These are phyloP conservation scores for Yarrowia divulgata DNA, from an alignment of 805 yeast genomes.

Conservation along the genomic window DNA sequence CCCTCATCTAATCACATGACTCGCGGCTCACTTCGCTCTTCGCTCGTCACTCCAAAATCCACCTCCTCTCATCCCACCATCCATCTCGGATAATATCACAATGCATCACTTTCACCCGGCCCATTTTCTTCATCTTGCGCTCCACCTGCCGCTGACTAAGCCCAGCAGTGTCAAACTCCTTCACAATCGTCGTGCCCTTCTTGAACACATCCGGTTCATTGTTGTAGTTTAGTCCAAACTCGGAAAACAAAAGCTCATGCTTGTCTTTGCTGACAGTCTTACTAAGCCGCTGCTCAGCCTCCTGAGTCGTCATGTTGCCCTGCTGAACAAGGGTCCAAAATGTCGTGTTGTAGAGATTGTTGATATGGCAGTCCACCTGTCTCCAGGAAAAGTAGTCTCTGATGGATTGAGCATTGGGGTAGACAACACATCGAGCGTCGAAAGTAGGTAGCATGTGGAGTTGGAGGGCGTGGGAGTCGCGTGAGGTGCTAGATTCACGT, in stretches of 20 bases:
- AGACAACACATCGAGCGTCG: conserved; percentile 88
- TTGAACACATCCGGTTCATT: conserved; percentile 86
- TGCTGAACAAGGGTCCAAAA: conserved; percentile 84
- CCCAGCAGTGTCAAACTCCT: conserved; percentile 53
- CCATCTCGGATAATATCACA: conserved; percentile 67
- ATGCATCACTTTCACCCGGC: conserved; percentile 56
- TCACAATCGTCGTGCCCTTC: conserved; percentile 74
- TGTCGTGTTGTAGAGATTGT: conserved; percentile 89
- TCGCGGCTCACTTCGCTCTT: too few species aligned
- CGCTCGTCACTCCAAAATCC: conserved; percentile 41
- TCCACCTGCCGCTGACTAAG: conserved; percentile 56
- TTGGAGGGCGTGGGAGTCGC: conserved; percentile 51
- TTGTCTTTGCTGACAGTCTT: conserved; percentile 87
- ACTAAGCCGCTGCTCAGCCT: conserved; percentile 74
- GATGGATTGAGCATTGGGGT: conserved; percentile 68
- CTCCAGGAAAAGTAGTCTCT: conserved; percentile 93
- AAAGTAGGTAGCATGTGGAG: conserved; percentile 76
- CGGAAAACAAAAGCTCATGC: conserved; percentile 80
- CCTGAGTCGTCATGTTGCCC: conserved; percentile 74
- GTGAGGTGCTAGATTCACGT: not conserved
- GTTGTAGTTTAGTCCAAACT: conserved; percentile 87
- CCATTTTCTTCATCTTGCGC: conserved; percentile 57
- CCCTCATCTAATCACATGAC: too few species aligned
- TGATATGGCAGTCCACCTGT: conserved; percentile 93
- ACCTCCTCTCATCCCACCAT: conserved; percentile 65